phyloP scores from a whole-genome alignment of 495 filamentous ascomycete species.

The Lentithecium fluviatile region DNA sequence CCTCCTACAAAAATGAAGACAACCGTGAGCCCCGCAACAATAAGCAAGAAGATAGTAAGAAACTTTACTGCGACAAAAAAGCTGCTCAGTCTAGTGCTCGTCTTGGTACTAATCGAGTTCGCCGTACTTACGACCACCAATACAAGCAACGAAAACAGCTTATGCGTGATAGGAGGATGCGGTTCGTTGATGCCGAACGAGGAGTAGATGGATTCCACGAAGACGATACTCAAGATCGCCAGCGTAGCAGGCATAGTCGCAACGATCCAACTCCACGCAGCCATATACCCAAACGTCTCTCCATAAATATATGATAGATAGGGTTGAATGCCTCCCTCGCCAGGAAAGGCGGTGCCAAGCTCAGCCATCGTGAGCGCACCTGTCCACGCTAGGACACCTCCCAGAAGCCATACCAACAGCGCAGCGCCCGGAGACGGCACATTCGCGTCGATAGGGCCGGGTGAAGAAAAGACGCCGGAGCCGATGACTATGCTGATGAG shows the following conservation, averaged over 20 bases:
- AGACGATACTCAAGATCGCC: slow-evolving; percentile 59
- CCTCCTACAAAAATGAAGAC: slow-evolving; percentile 42
- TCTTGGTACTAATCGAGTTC: slow-evolving; percentile 58
- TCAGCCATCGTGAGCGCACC: slow-evolving; percentile 56
- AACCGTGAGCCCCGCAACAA: slow-evolving; percentile 51
- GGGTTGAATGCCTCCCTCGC: slow-evolving; percentile 55
- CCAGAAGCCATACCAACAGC: slow-evolving; percentile 54
- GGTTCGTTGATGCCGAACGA: slow-evolving; percentile 18
- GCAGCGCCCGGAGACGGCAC: slow-evolving; percentile 55
- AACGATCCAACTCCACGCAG: slow-evolving; percentile 59
- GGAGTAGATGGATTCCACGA: slow-evolving; percentile 51
- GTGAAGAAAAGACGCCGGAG: slow-evolving; percentile 57
- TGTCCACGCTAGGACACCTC: slow-evolving; percentile 56
- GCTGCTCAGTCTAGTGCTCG: slow-evolving; percentile 54
- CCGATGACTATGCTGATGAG: slow-evolving; percentile 58
- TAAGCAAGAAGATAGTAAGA: slow-evolving; percentile 47
- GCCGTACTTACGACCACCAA: slow-evolving; percentile 49
- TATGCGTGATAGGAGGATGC: slow-evolving; percentile 32
- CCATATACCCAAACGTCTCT: slow-evolving; percentile 54
- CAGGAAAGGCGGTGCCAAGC: slow-evolving; percentile 55
- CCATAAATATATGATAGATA: slow-evolving; percentile 58
- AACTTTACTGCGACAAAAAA: slow-evolving; percentile 57
- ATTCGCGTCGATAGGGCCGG: slow-evolving; percentile 56
- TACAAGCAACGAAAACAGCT: slow-evolving; percentile 50
- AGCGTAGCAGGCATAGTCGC: slow-evolving; percentile 58